phyloP scores from a whole-genome alignment of 2,329 filamentous ascomycete species.

The Ascochyta viciae-villosae region DNA sequence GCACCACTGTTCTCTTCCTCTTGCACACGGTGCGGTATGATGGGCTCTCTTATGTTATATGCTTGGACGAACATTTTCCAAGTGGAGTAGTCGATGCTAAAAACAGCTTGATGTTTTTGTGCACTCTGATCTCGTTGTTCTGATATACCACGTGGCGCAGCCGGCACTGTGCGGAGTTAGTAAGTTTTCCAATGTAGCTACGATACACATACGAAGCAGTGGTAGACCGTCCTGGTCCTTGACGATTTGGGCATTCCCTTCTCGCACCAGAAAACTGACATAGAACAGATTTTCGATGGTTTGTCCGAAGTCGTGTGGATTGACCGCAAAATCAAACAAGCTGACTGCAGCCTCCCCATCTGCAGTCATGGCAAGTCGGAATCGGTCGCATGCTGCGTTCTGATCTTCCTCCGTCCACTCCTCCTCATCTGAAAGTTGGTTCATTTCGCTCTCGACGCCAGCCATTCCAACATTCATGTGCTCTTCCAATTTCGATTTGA shows the following conservation, averaged over 20 bases:
- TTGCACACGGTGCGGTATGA: slow-evolving; percentile 78
- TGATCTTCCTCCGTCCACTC: slow-evolving; percentile 48
- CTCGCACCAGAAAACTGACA: slow-evolving; percentile 89
- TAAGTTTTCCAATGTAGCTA: background rate
- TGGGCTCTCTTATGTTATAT: slow-evolving; percentile 77
- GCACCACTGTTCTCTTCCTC: slow-evolving; percentile 32
- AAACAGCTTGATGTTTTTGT: slow-evolving; percentile 79
- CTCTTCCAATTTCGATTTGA: slow-evolving; percentile 66
- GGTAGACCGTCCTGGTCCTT: slow-evolving; percentile 77
- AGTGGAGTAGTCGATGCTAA: slow-evolving; percentile 83
- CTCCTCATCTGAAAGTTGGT: slow-evolving; percentile 21
- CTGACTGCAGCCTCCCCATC: slow-evolving; percentile 69
- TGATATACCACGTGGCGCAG: slow-evolving; percentile 56
- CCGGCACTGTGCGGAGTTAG: slow-evolving; percentile 47
- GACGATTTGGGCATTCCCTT: slow-evolving; percentile 78
- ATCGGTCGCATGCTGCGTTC: slow-evolving; percentile 65
- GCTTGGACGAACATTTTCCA: slow-evolving; percentile 81
- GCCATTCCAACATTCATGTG: slow-evolving; percentile 49
- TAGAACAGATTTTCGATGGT: slow-evolving; percentile 98
- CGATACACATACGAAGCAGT: slow-evolving; percentile 71
- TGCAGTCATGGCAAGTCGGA: slow-evolving; percentile 66
- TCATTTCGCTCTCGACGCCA: slow-evolving; percentile 50
- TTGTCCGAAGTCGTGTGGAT: slow-evolving; percentile 89
- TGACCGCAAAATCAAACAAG: slow-evolving; percentile 86
- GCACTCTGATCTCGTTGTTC: slow-evolving; percentile 61